A percentile compares a stretch with the other conserved stretches of the same genome.
These are phyloP conservation scores for Parasarocladium wereldwijsianum DNA, from an alignment of 2,329 filamentous ascomycete genomes.

Conservation along the genomic window DNA sequence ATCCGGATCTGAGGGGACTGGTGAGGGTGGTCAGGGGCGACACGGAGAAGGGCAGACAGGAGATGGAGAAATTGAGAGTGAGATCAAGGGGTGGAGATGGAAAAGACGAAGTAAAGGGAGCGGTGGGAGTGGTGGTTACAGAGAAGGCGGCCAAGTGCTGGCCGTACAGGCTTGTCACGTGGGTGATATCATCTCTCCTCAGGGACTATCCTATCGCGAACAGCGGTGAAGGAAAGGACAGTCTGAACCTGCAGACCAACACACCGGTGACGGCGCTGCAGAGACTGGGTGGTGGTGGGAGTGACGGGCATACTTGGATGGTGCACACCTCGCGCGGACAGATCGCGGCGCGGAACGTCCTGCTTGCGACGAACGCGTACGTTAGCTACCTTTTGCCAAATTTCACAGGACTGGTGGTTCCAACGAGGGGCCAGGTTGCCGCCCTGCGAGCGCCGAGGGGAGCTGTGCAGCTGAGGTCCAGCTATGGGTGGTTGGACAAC, in stretches of 20 bases:
- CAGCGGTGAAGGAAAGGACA: conserved; percentile 8
- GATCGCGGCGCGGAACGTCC: conserved; percentile 45
- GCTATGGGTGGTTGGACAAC: conserved; percentile 45
- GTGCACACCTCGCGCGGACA: conserved; percentile 56
- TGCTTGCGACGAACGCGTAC: conserved; percentile 76
- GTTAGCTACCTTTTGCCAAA: conserved; percentile 59
- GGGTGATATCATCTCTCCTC: conserved; percentile 49
- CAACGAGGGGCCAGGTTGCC: conserved; percentile 60
- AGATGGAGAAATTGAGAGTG: conserved; percentile 37
- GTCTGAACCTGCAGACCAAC: conserved; percentile 60
- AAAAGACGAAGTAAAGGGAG: too few relatives aligned
- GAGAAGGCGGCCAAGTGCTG: conserved; percentile 53
- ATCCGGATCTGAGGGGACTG: conserved; percentile 49
- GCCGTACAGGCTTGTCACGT: conserved; percentile 74
- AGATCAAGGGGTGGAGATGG: conserved; percentile 16
- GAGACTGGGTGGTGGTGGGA: conserved; percentile 7
- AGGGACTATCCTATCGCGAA: conserved; percentile 13
- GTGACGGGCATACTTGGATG: conserved; percentile 36
- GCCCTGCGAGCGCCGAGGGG: conserved; percentile 42
- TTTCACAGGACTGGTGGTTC: conserved; percentile 59
- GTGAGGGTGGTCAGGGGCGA: conserved; percentile 28
- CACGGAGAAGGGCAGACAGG: conserved; percentile 21
- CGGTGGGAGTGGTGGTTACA: conserved; percentile 50
- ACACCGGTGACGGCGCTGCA: conserved; percentile 46
- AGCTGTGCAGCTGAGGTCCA: conserved; percentile 29